Percentiles rank a stretch among this genome's conserved stretches.
Evolutionary conservation across 2,329 filamentous ascomycete genomes (phyloP).

Genomic region (Penicillium sclerotiorum): DNA sequence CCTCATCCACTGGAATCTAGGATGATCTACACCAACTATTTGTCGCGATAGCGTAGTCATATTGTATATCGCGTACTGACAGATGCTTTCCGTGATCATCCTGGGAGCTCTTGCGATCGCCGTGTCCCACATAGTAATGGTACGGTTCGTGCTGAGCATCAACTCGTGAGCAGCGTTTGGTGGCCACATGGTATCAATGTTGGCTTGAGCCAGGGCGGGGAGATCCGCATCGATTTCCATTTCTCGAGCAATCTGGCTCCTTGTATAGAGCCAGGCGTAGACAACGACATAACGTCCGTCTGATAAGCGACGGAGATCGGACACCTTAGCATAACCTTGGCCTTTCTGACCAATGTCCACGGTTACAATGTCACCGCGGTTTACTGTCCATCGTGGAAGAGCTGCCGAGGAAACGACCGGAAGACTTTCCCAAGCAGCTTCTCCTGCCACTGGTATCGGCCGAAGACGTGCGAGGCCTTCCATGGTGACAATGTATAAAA

Average conservation of each 20-base stretch:
- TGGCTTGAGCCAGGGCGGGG: background rate
- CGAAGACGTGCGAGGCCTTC: too few species aligned
- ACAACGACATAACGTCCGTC: constrained; percentile 11
- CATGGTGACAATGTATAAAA: too few species aligned
- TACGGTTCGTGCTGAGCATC: constrained; percentile 13
- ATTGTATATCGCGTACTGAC: constrained; percentile 8
- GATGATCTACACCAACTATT: too few species aligned
- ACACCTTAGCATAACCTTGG: constrained; percentile 5
- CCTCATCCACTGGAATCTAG: too few species aligned
- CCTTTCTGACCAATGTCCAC: constrained; percentile 1
- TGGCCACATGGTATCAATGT: constrained; percentile 12
- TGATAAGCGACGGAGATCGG: constrained; percentile 4
- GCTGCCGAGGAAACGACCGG: background rate
- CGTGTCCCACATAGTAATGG: constrained; percentile 12
- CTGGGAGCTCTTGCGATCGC: constrained; percentile 1
- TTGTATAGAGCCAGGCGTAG: constrained; percentile 10
- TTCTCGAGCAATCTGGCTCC: constrained; percentile 7
- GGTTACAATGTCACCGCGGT: constrained; percentile 3
- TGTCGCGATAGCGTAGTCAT: too few species aligned
- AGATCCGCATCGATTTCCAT: constrained; percentile 4
- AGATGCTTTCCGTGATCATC: background rate
- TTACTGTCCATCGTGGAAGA: constrained; percentile 2
- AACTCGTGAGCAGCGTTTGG: background rate
- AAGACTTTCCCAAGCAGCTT: too few species aligned
- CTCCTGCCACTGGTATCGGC: too few species aligned